Base-by-base conservation (phyloP, 176 grass and related monocot genomes). In the Metroxylon sagu region DNA sequence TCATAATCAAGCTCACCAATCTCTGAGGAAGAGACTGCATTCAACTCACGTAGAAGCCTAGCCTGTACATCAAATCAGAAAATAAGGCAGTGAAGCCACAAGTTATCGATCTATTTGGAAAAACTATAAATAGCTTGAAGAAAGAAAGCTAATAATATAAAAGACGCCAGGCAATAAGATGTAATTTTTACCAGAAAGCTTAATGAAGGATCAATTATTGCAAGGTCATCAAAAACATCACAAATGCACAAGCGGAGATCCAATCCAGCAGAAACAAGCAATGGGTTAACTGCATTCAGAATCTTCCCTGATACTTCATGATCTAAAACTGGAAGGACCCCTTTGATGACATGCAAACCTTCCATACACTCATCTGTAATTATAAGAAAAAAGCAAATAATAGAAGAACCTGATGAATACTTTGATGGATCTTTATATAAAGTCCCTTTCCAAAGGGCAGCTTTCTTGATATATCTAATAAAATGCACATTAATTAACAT, bases 1-100 rank as follows among this genome's bases (percentile, higher is more conserved):
- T 88, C 87, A 67, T 96, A 90, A 74, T 96, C 92, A 58, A 87
- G 15, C 62, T 90, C 92, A 69, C 80, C 83, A 66, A 90, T 66
- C 85, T 82, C 83, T 61, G 83, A 74, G 14, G 74, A 64, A 76
- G 90, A 95, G 79, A 96, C 72, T 26, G 92, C 87, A 85, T 96
- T 96, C 52, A 96, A 75, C 63, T 82, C 81, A 68, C 4, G 78
- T 57, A 96, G 76, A 49, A 82, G 66, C 49, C n/a, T 71, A 78
- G 86, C 91, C 91, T 95, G 86, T 66, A 64, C 59, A 26, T 15
- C 52, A 64, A 21, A 54, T 2, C 27, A 60, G 48, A 12, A 60
- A 71, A 62, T 59, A 69, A 7, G 71, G 8, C 35, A 43, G 2
- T 43, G 35, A 43, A 43, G 35, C 6, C 8, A 14, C 35, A 7